These are phyloP conservation scores for Copromyces sp. DNA, from an alignment of 495 filamentous ascomycete species.

Conservation along the genomic window DNA sequence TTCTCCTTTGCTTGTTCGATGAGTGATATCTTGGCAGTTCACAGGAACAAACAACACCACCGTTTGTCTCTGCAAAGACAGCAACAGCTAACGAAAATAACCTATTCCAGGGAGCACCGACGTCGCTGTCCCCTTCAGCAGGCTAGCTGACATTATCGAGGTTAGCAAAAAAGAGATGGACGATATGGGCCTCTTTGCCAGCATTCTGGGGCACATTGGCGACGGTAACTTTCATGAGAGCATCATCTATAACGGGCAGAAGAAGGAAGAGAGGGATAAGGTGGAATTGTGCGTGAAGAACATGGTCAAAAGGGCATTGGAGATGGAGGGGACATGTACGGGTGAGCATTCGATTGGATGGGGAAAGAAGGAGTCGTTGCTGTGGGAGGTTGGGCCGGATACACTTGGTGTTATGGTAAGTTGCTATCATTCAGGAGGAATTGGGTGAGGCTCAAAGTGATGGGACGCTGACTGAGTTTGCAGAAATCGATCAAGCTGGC, in stretches of 20 bases:
- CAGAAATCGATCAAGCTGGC: conserved; percentile 63
- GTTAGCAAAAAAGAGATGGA: conserved; percentile 84
- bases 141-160: conserved; percentile 83
- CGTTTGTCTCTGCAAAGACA: neutral
- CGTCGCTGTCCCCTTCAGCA: conserved; percentile 78
- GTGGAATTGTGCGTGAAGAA: conserved; percentile 74
- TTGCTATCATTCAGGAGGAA: neutral
- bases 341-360: conserved; percentile 86
- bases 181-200: conserved; percentile 72
- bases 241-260: conserved; percentile 67
- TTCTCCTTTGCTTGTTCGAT: neutral
- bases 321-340: conserved; percentile 91
- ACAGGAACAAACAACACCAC: neutral
- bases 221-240: conserved; percentile 90
- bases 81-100: neutral
- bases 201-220: conserved; percentile 73
- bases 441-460: neutral
- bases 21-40: neutral
- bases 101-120: conserved; percentile 54
- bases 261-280: conserved; percentile 55
- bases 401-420: conserved; percentile 70
- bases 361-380: conserved; percentile 72
- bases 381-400: conserved; percentile 71
- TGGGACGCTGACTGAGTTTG: neutral
- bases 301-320: conserved; percentile 78